Evolutionary conservation across 495 filamentous ascomycete species (phyloP).

Genomic region (Elasticomyces elasticus): DNA sequence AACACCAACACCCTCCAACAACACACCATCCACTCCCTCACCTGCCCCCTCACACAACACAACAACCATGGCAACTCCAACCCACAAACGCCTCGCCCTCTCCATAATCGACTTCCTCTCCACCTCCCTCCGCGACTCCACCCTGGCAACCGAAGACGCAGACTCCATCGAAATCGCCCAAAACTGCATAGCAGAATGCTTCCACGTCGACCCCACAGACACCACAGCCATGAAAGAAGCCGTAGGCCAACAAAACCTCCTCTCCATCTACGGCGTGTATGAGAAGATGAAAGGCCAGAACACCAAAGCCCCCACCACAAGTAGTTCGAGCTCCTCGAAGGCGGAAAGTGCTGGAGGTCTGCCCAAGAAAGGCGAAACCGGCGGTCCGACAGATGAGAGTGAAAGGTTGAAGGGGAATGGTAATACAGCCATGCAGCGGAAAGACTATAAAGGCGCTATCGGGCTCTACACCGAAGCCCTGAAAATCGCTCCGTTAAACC

Average conservation of each 20-base stretch:
- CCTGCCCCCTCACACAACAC: no score
- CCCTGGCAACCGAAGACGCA: slow-evolving; percentile 71
- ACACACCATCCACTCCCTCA: no score
- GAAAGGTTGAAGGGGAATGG: slow-evolving; percentile 84
- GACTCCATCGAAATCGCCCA: slow-evolving; percentile 87
- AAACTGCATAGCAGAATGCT: slow-evolving; percentile 87
- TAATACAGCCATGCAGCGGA: slow-evolving; percentile 85
- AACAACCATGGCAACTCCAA: slow-evolving; percentile 54
- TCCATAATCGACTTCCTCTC: slow-evolving; percentile 92
- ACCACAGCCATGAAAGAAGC: slow-evolving; percentile 62
- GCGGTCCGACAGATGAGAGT: slow-evolving; percentile 48
- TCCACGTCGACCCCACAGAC: slow-evolving; percentile 82
- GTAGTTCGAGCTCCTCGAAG: not conserved
- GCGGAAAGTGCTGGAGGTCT: no score
- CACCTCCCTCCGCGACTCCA: slow-evolving; percentile 77
- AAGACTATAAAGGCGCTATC: slow-evolving; percentile 76
- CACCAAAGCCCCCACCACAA: slow-evolving; percentile 28
- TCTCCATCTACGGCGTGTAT: slow-evolving; percentile 86
- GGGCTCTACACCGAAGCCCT: slow-evolving; percentile 78
- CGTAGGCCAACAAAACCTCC: slow-evolving; percentile 71
- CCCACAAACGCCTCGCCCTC: slow-evolving; percentile 93
- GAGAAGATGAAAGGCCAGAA: slow-evolving; percentile 79
- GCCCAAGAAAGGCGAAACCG: slow-evolving; percentile 19
- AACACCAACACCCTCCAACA: no score
- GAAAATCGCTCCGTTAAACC: slow-evolving; percentile 67